Evolutionary conservation across 2,329 filamentous ascomycete species (phyloP).

Genomic region (Taxawa tesnikishii): DNA sequence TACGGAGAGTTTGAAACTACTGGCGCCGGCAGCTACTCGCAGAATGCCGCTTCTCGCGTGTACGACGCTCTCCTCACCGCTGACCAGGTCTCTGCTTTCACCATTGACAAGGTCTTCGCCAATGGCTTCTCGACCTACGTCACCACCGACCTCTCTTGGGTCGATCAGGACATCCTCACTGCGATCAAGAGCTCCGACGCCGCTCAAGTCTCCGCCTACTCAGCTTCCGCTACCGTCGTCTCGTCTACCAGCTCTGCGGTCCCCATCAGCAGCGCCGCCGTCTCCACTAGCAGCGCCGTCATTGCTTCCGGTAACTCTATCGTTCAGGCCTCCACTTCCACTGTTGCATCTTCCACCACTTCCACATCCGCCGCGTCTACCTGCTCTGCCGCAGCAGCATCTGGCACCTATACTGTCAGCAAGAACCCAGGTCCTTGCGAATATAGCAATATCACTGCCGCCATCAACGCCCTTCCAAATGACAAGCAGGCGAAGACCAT

Average conservation of each 20-base stretch:
- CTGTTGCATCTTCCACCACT: constrained; percentile 7
- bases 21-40: constrained; percentile 27
- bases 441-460: constrained; percentile 19
- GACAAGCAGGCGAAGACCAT: constrained; percentile 25
- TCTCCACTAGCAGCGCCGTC: too few species aligned
- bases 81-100: constrained; percentile 22
- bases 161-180: constrained; percentile 22
- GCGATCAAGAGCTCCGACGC: constrained; percentile 20
- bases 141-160: constrained; percentile 22
- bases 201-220: constrained; percentile 10
- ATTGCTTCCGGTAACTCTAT: too few species aligned
- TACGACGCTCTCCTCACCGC: constrained; percentile 24
- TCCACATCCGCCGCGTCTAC: too few species aligned
- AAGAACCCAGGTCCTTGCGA: too few species aligned
- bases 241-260: constrained; percentile 10
- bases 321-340: constrained; percentile 23
- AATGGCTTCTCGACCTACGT: constrained; percentile 21
- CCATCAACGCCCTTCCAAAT: constrained; percentile 19
- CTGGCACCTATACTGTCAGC: too few species aligned
- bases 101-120: constrained; percentile 23
- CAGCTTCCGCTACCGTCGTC: constrained; percentile 8
- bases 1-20: constrained; percentile 31
- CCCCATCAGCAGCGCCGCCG: too few species aligned
- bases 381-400: constrained; percentile 12
- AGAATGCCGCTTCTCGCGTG: constrained; percentile 20